These are phyloP conservation scores for Stachybotrys chartarum DNA, from an alignment of 2,329 filamentous ascomycete species.

Conservation along the genomic window DNA sequence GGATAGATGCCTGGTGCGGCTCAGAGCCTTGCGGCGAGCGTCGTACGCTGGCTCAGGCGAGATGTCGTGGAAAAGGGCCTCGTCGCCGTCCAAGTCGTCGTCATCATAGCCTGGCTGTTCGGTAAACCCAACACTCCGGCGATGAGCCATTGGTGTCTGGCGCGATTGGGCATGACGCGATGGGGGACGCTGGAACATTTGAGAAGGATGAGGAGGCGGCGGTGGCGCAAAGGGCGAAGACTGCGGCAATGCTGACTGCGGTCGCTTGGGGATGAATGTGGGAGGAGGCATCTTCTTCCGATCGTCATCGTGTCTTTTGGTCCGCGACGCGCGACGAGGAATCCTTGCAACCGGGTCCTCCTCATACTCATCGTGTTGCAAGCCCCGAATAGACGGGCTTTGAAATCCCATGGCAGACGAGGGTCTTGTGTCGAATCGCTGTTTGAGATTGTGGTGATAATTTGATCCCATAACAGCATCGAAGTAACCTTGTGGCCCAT, in stretches of 20 bases:
- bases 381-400: slow-evolving; percentile 20
- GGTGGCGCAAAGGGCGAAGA: slow-evolving; percentile 21
- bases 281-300: slow-evolving; percentile 43
- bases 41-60: slow-evolving; percentile 27
- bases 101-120: slow-evolving; percentile 27
- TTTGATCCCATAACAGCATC: slow-evolving; percentile 17
- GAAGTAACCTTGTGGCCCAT: slow-evolving; percentile 20
- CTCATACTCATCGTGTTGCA: slow-evolving; percentile 33
- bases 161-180: slow-evolving; percentile 20
- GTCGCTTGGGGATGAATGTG: slow-evolving; percentile 23
- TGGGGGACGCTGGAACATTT: slow-evolving; percentile 9
- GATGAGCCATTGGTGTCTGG: slow-evolving; percentile 14
- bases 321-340: slow-evolving; percentile 33
- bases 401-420: slow-evolving; percentile 33
- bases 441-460: slow-evolving; percentile 21
- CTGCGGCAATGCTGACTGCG: slow-evolving; percentile 23
- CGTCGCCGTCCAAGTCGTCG: slow-evolving; percentile 26
- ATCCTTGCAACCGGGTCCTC: slow-evolving; percentile 28
- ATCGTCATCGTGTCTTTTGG: slow-evolving; percentile 36
- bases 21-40: slow-evolving; percentile 19
- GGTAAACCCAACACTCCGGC: slow-evolving; percentile 24
- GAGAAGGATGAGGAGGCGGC: slow-evolving; percentile 7
- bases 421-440: slow-evolving; percentile 26
- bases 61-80: slow-evolving; percentile 29
- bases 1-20: slow-evolving; percentile 26